Evolutionary conservation across 2,329 filamentous ascomycete genomes (phyloP).

Genomic region (Pyricularia sp.): DNA sequence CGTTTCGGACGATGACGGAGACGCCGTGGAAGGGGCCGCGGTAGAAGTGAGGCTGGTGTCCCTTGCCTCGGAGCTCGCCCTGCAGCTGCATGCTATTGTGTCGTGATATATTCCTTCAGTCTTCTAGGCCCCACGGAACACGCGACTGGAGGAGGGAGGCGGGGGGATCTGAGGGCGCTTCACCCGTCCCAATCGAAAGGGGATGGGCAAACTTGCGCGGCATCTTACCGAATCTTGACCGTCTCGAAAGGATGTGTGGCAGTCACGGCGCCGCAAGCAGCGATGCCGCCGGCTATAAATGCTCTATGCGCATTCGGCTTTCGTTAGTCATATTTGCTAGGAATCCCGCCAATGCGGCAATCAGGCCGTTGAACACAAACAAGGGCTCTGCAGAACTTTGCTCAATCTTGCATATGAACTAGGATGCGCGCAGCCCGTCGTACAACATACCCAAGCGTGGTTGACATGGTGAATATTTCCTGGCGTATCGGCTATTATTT

Average conservation of each 20-base stretch:
- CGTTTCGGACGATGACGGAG: conserved; percentile 80
- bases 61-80: conserved; percentile 84
- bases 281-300: conserved; percentile 92
- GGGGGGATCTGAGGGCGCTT: conserved; percentile 4
- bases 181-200: conserved; percentile 8
- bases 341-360: too few species aligned
- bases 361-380: neutral
- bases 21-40: conserved; percentile 87
- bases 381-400: neutral
- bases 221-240: conserved; percentile 82
- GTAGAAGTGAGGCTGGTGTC: conserved; percentile 80
- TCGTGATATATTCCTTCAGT: neutral
- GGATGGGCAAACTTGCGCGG: conserved; percentile 6
- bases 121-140: neutral
- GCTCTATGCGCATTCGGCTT: conserved; percentile 39
- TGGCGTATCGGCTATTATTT: neutral
- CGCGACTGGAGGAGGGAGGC: neutral
- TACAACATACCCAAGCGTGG: conserved; percentile 8
- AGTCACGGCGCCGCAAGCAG: conserved; percentile 93
- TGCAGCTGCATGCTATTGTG: conserved; percentile 68
- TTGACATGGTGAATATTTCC: conserved; percentile 5
- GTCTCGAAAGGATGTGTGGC: conserved; percentile 98
- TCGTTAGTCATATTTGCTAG: neutral
- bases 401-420: neutral
- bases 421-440: neutral